phyloP scores from a whole-genome alignment of 2,329 filamentous ascomycete species.

The Fusarium nodosum region DNA sequence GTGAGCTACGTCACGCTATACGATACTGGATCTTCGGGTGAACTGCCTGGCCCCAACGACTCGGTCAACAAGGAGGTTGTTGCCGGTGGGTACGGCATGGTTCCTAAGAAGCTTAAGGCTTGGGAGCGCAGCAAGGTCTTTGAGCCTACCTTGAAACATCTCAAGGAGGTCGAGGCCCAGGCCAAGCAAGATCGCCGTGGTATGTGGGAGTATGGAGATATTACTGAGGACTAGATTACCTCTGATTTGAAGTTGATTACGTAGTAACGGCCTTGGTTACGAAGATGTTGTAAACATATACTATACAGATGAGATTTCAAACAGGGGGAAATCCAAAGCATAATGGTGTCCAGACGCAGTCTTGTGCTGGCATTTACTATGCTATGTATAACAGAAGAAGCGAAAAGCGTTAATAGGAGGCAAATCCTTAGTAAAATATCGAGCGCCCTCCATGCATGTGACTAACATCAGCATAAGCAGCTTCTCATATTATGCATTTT shows the following conservation, averaged over 20 bases:
- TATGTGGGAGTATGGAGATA: slow-evolving; percentile 98
- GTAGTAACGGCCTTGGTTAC: slow-evolving; percentile 26
- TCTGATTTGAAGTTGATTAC: slow-evolving; percentile 11
- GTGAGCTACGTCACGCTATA: slow-evolving; percentile 89
- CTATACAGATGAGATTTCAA: slow-evolving; percentile 14
- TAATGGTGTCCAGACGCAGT: slow-evolving; percentile 25
- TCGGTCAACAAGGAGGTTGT: slow-evolving; percentile 93
- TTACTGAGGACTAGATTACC: slow-evolving; percentile 83
- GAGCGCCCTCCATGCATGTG: slow-evolving; percentile 5
- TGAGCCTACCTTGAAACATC: slow-evolving; percentile 75
- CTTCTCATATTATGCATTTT: neutral
- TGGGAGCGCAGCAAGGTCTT: slow-evolving; percentile 85
- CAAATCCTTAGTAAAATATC: slow-evolving; percentile 1
- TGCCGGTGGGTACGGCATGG: slow-evolving; percentile 87
- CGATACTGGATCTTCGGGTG: slow-evolving; percentile 75
- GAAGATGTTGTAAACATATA: slow-evolving; percentile 27
- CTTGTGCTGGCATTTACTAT: slow-evolving; percentile 11
- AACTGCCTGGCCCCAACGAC: slow-evolving; percentile 71
- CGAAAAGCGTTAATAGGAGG: slow-evolving; percentile 11
- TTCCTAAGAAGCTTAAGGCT: slow-evolving; percentile 88
- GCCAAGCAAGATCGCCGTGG: slow-evolving; percentile 86
- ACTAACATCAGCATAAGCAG: slow-evolving; percentile 30
- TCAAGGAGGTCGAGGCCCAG: slow-evolving; percentile 79
- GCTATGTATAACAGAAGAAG: slow-evolving; percentile 21
- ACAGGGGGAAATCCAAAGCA: slow-evolving; percentile 31